Base-by-base conservation (phyloP, 1,139 yeast genomes). In the Scheffersomyces cryptocercus region DNA sequence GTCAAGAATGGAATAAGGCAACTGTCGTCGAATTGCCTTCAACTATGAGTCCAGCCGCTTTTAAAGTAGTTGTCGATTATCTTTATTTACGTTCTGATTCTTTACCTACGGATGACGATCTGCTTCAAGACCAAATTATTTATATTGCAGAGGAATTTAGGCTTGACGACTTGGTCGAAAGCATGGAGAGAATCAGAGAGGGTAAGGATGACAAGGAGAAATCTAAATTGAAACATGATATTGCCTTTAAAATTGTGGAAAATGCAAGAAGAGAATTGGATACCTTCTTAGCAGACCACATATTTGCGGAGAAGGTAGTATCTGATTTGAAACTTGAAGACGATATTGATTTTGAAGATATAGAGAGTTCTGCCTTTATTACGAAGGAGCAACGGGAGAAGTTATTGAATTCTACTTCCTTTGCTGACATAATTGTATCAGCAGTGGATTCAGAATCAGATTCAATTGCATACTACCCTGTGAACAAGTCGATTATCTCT, bases 401-500 rank as follows among this genome's bases (percentile, higher is more conserved):
- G 10, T 48, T 72, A 11, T 44, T 68, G 5, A 50, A 53, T 2
- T 46, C 62, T 5, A 46, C 59, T 5, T 42, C 75, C 2, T 59
- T 62, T 29, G 79, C 88, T 0, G 89, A 84, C 59, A 62, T 77
- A 0, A 64, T 81, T 3, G 47, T 82, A 1, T 59, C 70, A 2
- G 70, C 72, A 1, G 50, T 70, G 3, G 76, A 71, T 37, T 53
- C 61, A 11, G 53, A 62, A 45, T 39, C 59, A 37, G 54, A 62
- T 48, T 38, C 61, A 0, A 56, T 65, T 3, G 49, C 62, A 0
- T 74, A 70, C 46, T 85, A 80, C 53, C 89, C 93, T 0, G 82
- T 75, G 5, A 88, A 87, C 59, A 70, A 82, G 41, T 74, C 87
- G 0, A 76, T 86, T 44, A 58, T 87, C 32, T 64, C 75, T 7